These are phyloP conservation scores for Lunularia cruciata DNA, from an alignment of 225 moss, liverwort and hornwort genomes.

Conservation along the genomic window DNA sequence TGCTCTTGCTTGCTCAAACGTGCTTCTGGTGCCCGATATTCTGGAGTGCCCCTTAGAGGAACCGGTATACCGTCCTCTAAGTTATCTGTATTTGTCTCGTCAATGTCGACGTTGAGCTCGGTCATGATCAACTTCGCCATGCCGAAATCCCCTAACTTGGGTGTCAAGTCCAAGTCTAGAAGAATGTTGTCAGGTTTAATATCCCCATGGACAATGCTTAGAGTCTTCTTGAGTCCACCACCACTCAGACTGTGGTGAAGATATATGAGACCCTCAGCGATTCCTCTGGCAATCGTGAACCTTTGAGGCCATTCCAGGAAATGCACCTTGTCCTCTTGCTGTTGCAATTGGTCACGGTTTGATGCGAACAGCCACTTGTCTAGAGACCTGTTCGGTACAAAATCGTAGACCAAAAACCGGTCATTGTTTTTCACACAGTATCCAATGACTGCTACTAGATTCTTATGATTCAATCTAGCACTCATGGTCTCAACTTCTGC, in stretches of 20 bases:
- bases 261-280: neutral
- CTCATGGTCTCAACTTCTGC: neutral
- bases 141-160: slow-evolving; percentile 71
- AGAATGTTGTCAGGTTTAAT: slow-evolving; percentile 73
- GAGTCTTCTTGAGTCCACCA: neutral
- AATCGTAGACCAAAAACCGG: slow-evolving; percentile 1
- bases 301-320: neutral
- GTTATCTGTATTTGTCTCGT: slow-evolving; percentile 28
- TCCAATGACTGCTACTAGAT: neutral
- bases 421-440: neutral
- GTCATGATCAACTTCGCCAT: slow-evolving; percentile 62
- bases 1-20: slow-evolving; percentile 39
- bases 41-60: neutral
- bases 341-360: neutral
- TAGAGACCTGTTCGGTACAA: neutral
- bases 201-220: slow-evolving; percentile 55
- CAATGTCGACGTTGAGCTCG: slow-evolving; percentile 54
- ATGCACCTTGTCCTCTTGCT: neutral
- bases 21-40: neutral
- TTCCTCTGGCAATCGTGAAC: neutral
- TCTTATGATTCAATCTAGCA: neutral
- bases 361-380: neutral
- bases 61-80: neutral
- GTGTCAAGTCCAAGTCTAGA: slow-evolving; percentile 59
- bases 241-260: slow-evolving; percentile 4